phyloP scores from a whole-genome alignment of 345 rosid genomes.

The Aethionema arabicum region DNA sequence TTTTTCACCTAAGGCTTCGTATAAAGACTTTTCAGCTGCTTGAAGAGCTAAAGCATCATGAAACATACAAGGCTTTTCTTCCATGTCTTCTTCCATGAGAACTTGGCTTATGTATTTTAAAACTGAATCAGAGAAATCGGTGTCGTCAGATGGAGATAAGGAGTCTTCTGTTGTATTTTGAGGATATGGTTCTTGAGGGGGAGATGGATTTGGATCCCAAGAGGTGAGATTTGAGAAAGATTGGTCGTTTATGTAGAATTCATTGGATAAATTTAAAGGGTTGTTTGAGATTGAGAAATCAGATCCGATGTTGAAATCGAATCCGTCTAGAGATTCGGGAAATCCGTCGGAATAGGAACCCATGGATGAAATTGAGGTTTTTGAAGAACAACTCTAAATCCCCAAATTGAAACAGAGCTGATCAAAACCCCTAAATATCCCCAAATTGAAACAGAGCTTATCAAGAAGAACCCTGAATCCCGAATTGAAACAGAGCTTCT shows the following conservation, averaged over 20 bases:
- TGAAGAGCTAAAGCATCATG: constrained; percentile 66
- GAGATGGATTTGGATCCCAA: constrained; percentile 17
- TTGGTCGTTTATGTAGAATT: constrained; percentile 37
- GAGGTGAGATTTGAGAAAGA: constrained; percentile 37
- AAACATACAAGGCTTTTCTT: constrained; percentile 58
- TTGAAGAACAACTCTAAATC: no score
- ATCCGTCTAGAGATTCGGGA: constrained; percentile 25
- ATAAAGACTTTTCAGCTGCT: constrained; percentile 70
- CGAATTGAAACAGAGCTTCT: no score
- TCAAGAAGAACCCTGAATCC: no score
- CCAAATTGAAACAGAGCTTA: no score
- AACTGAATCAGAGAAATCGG: constrained; percentile 56
- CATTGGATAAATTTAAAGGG: constrained; percentile 31
- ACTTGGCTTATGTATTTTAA: constrained; percentile 64
- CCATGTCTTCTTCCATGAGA: constrained; percentile 79
- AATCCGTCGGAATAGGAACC: constrained; percentile 37
- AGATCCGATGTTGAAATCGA: constrained; percentile 36
- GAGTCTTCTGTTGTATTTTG: constrained; percentile 26
- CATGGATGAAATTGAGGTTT: constrained; percentile 12
- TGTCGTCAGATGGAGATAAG: constrained; percentile 48
- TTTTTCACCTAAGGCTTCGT: constrained; percentile 59
- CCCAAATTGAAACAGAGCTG: no score
- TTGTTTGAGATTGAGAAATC: constrained; percentile 38
- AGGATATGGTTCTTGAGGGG: constrained; percentile 31
- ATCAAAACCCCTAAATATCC: no score